Evolutionary conservation across 2,329 filamentous ascomycete species (phyloP).

Genomic region (Boeremia exigua): DNA sequence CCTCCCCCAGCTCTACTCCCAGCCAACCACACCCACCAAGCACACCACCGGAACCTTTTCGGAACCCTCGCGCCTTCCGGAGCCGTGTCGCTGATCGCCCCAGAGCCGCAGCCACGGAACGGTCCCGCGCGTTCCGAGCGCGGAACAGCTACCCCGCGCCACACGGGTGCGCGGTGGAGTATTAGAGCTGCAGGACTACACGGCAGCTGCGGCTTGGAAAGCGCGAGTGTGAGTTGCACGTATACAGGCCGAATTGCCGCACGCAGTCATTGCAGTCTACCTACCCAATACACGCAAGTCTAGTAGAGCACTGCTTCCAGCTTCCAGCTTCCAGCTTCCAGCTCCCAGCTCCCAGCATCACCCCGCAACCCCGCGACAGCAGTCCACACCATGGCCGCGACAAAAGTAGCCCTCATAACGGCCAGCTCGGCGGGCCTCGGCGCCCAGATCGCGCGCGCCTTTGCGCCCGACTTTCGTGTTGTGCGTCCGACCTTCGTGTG

Average conservation of each 20-base stretch:
- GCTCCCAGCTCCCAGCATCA: no score
- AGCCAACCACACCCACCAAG: background rate
- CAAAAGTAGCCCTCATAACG: slow-evolving; percentile 56
- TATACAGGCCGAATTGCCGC: no score
- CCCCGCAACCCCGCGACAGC: no score
- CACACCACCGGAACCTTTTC: background rate
- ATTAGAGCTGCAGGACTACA: no score
- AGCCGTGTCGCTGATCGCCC: background rate
- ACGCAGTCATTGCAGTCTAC: no score
- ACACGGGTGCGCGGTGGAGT: background rate
- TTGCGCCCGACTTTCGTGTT: slow-evolving; percentile 55
- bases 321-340: no score
- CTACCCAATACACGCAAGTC: no score
- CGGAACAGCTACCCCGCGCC: slow-evolving; percentile 19
- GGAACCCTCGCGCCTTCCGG: background rate
- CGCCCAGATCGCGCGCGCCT: slow-evolving; percentile 54
- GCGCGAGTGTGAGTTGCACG: no score
- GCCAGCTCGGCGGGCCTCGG: slow-evolving; percentile 57
- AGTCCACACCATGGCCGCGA: slow-evolving; percentile 48
- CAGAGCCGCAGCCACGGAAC: slow-evolving; percentile 5
- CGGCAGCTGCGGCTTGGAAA: no score
- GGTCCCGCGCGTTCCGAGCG: slow-evolving; percentile 13
- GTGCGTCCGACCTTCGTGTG: slow-evolving; percentile 40
- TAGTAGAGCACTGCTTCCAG: no score
- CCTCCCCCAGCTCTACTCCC: no score